These are phyloP conservation scores for Amanita pallidorosea DNA, from an alignment of 768 basidiomycete species.

Conservation along the genomic window DNA sequence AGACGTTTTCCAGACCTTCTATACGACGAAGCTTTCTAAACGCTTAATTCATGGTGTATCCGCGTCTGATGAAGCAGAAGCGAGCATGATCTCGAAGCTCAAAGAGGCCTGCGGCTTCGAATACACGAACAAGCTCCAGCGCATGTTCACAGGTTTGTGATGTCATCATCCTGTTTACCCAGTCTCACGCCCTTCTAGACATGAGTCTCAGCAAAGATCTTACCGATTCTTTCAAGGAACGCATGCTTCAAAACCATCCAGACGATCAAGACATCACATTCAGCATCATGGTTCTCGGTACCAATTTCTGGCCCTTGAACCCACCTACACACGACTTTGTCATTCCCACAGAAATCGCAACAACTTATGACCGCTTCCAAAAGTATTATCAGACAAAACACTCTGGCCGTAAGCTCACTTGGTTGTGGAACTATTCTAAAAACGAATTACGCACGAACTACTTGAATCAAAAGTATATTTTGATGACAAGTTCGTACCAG, in stretches of 20 bases:
- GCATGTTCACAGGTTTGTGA: constrained; percentile 92
- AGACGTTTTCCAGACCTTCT: constrained; percentile 99
- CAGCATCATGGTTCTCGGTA: constrained; percentile 89
- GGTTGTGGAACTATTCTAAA: constrained; percentile 98
- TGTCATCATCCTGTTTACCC: neutral
- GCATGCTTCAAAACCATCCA: constrained; percentile 74
- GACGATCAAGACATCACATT: constrained; percentile 89
- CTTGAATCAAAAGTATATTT: constrained; percentile 89
- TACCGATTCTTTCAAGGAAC: constrained; percentile 94
- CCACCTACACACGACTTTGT: constrained; percentile 81
- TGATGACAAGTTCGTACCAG: constrained; percentile 95
- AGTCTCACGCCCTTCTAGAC: constrained; percentile 36
- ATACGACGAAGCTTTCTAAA: constrained; percentile 91
- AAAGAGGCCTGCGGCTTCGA: constrained; percentile 99
- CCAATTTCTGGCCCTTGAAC: constrained; percentile 94
- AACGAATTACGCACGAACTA: constrained; percentile 95
- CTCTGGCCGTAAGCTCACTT: constrained; percentile 90
- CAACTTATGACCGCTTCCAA: constrained; percentile 87
- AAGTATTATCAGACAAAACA: constrained; percentile 94
- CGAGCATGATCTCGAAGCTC: constrained; percentile 97
- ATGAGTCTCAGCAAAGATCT: constrained; percentile 95
- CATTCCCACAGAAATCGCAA: constrained; percentile 78
- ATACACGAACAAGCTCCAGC: constrained; percentile 95
- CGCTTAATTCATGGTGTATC: constrained; percentile 90
- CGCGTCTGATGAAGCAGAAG: constrained; percentile 94